Evolutionary conservation across 306 rosid genomes (phyloP).

Genomic region (Fragaria vesca): DNA sequence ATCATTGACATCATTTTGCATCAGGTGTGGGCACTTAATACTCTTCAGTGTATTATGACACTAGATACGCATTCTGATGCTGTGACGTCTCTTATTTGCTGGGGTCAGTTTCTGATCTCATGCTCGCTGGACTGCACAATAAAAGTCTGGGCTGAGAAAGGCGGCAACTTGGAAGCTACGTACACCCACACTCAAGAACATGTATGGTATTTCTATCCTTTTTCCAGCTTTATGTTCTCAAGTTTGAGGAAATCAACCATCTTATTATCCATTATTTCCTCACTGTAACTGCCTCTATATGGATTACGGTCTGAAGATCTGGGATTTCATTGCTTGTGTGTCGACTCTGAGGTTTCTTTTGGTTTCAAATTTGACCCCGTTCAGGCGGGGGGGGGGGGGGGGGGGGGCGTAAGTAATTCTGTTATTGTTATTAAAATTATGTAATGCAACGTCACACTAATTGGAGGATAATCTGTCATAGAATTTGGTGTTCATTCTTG

Average conservation of each 20-base stretch:
- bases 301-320: not conserved
- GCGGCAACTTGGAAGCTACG: constrained; percentile 26
- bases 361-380: not conserved
- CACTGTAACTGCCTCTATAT: not conserved
- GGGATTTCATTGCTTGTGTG: not conserved
- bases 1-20: not conserved
- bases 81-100: constrained; percentile 49
- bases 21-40: constrained; percentile 49
- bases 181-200: constrained; percentile 29
- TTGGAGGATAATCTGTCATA: not conserved
- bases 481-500: not conserved
- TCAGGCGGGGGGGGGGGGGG: too few relatives aligned
- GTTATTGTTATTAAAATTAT: not conserved
- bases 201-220: constrained; percentile 24
- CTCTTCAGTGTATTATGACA: constrained; percentile 39
- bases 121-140: constrained; percentile 27
- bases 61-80: constrained; percentile 34
- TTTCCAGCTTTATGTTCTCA: not conserved
- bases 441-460: not conserved
- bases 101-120: constrained; percentile 32
- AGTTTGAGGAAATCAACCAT: not conserved
- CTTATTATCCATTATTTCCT: not conserved
- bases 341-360: not conserved
- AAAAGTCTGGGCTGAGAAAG: constrained; percentile 37
- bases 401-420: too few relatives aligned